Evolutionary conservation across 2,329 filamentous ascomycete species (phyloP).

Genomic region (Fusarium fujikuroi): DNA sequence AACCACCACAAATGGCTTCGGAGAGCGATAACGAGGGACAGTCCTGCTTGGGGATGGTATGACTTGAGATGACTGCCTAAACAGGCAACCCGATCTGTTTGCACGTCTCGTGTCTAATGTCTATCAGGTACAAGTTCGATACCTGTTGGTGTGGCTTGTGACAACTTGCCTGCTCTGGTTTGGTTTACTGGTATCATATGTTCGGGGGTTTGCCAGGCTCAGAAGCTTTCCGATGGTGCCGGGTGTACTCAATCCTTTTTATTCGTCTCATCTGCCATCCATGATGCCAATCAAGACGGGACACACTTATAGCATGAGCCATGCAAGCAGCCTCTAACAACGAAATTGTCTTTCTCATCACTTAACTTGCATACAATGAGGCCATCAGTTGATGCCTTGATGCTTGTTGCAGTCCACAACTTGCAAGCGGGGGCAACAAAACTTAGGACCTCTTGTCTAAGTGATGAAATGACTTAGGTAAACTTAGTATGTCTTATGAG

Average conservation of each 20-base stretch:
- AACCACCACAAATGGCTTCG: slow-evolving; percentile 1
- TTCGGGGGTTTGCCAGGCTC: neutral
- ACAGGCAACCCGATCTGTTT: slow-evolving; percentile 24
- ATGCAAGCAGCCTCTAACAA: neutral
- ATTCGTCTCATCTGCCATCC: slow-evolving; percentile 17
- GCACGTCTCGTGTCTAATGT: slow-evolving; percentile 7
- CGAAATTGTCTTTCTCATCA: neutral
- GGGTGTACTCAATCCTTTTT: neutral
- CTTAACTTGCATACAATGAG: neutral
- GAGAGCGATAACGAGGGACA: neutral
- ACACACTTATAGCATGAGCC: slow-evolving; percentile 10
- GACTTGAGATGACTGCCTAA: slow-evolving; percentile 14
- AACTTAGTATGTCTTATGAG: neutral
- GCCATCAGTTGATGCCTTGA: neutral
- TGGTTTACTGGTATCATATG: neutral
- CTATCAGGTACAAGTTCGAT: slow-evolving; percentile 6
- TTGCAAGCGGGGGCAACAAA: neutral
- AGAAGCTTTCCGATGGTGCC: neutral
- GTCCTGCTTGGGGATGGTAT: slow-evolving; percentile 3
- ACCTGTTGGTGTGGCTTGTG: slow-evolving; percentile 7
- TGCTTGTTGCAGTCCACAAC: neutral
- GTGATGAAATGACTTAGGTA: neutral
- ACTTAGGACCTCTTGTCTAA: neutral
- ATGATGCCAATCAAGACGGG: slow-evolving; percentile 31
- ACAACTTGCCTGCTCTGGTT: neutral